phyloP scores from a whole-genome alignment of 768 basidiomycete genomes.

The Kwoniella pini region DNA sequence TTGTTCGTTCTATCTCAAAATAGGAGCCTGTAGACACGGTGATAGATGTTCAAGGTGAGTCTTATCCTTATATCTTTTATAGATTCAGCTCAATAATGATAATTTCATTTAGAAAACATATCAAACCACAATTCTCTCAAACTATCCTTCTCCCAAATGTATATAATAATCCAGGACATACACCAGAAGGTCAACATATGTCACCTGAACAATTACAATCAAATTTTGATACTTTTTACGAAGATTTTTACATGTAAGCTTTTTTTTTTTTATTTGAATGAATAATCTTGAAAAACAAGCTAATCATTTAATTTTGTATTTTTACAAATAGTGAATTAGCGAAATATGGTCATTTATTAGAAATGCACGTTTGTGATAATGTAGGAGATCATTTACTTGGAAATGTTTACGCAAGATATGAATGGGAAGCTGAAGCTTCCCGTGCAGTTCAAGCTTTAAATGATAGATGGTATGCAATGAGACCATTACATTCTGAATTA shows the following conservation, averaged over 20 bases:
- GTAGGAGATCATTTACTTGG: slow-evolving; percentile 98
- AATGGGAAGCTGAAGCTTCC: slow-evolving; percentile 98
- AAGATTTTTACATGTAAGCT: slow-evolving; percentile 78
- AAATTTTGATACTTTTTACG: slow-evolving; percentile 58
- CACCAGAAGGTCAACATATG: slow-evolving; percentile 60
- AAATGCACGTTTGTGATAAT: slow-evolving; percentile 98
- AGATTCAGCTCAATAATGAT: too few relatives aligned
- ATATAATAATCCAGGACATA: slow-evolving; percentile 96
- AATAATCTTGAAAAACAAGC: too few relatives aligned
- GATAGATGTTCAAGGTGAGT: slow-evolving; percentile 83
- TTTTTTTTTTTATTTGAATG: slow-evolving; percentile 8
- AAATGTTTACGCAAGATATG: slow-evolving; percentile 95
- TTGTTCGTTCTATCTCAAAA: slow-evolving; percentile 99
- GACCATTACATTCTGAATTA: slow-evolving; percentile 93
- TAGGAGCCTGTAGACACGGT: slow-evolving; percentile 97
- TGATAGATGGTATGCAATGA: slow-evolving; percentile 96
- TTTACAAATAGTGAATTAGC: slow-evolving; percentile 72
- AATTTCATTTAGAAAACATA: slow-evolving; percentile 83
- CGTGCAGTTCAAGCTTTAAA: slow-evolving; percentile 89
- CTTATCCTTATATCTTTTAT: too few relatives aligned
- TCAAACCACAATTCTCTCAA: slow-evolving; percentile 94
- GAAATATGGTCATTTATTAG: slow-evolving; percentile 92
- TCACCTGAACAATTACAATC: slow-evolving; percentile 66
- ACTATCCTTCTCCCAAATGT: slow-evolving; percentile 96
- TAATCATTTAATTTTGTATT: too few relatives aligned